Conservation (phyloP, 495 filamentous ascomycete species). For the Lasiosphaeria miniovina region DNA sequence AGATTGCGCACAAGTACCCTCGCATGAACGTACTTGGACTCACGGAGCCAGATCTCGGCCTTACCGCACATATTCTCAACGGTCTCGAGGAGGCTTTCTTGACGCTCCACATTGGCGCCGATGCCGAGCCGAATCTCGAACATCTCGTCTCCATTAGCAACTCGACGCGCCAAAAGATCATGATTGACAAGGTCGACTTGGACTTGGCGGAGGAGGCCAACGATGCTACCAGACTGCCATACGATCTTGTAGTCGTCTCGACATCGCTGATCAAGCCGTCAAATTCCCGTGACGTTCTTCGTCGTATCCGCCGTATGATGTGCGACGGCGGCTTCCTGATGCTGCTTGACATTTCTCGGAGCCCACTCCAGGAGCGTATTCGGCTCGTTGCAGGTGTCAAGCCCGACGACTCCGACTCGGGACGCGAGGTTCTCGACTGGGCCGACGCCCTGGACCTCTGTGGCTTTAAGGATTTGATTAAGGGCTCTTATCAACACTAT, state of each 20-base stretch:
- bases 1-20: conserved; percentile 43
- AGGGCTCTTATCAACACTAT: conserved; percentile 29
- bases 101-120: conserved; percentile 28
- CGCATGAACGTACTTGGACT: conserved; percentile 42
- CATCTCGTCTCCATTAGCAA: conserved; percentile 9
- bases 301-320: conserved; percentile 32
- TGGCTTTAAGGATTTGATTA: conserved; percentile 29
- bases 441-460: conserved; percentile 32
- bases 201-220: conserved; percentile 4
- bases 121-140: conserved; percentile 18
- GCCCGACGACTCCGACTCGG: not conserved
- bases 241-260: conserved; percentile 40
- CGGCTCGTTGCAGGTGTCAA: conserved; percentile 11
- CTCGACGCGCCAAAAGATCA: conserved; percentile 19
- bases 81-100: conserved; percentile 34
- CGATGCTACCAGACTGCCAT: conserved; percentile 2
- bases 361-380: conserved; percentile 22
- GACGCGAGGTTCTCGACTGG: conserved; percentile 22
- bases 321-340: conserved; percentile 42
- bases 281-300: conserved; percentile 10
- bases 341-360: conserved; percentile 25
- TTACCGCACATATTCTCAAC: conserved; percentile 30
- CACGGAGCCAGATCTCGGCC: conserved; percentile 24
- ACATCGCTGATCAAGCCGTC: conserved; percentile 29
- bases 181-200: conserved; percentile 27